A percentile compares a stretch with the other conserved stretches of the same genome.
These are phyloP conservation scores for Dictyostelium capitatum DNA, from an alignment of 78 protist genomes.

Conservation along the genomic window DNA sequence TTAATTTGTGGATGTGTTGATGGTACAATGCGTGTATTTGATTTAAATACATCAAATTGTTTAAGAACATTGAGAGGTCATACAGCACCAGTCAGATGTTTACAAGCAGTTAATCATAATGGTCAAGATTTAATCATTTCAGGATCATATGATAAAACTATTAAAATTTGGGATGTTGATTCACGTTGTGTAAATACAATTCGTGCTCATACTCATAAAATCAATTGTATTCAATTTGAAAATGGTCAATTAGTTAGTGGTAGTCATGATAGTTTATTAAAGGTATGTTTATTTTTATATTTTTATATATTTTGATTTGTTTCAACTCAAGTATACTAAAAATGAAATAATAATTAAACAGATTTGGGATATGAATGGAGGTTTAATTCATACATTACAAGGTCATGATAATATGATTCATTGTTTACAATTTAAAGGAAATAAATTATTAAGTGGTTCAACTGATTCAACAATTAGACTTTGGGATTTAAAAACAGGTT, in stretches of 20 bases:
- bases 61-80: slow-evolving; percentile 64
- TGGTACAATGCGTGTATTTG: slow-evolving; percentile 72
- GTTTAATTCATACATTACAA: slow-evolving; percentile 59
- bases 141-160: slow-evolving; percentile 68
- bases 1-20: slow-evolving; percentile 76
- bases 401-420: slow-evolving; percentile 84
- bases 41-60: slow-evolving; percentile 58
- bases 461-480: slow-evolving; percentile 59
- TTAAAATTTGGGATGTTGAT: slow-evolving; percentile 64
- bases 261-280: slow-evolving; percentile 70
- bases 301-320: too few species aligned
- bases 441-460: slow-evolving; percentile 71
- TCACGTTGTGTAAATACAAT: slow-evolving; percentile 48
- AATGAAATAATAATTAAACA: too few species aligned
- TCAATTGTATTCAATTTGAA: slow-evolving; percentile 71
- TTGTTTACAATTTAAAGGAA: slow-evolving; percentile 77
- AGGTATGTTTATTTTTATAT: slow-evolving; percentile 22
- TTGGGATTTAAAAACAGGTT: slow-evolving; percentile 73
- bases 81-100: slow-evolving; percentile 71
- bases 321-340: too few species aligned
- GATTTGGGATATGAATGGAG: slow-evolving; percentile 79
- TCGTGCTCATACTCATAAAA: slow-evolving; percentile 75
- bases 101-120: slow-evolving; percentile 68
- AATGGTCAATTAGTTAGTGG: slow-evolving; percentile 77
- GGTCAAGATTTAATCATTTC: slow-evolving; percentile 62